phyloP scores from a whole-genome alignment of 352 stramenopile species.

The Pseudoperonospora humuli region DNA sequence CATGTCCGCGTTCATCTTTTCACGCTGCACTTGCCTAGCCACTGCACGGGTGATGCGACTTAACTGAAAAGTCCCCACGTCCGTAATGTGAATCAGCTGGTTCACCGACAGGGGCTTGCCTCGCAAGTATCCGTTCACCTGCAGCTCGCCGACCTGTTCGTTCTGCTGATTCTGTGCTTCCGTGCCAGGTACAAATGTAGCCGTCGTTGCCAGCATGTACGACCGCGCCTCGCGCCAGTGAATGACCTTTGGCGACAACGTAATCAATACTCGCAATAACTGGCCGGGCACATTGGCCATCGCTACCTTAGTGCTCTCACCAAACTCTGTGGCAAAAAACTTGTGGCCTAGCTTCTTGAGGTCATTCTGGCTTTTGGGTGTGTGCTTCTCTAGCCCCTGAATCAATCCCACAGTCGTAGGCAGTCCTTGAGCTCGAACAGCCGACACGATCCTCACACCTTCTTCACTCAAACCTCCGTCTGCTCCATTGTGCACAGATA shows the following conservation, averaged over 20 bases:
- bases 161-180: conserved; percentile 34
- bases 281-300: conserved; percentile 73
- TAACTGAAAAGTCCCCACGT: conserved; percentile 92
- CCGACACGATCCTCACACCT: conserved; percentile 86
- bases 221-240: conserved; percentile 85
- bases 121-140: conserved; percentile 93
- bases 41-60: conserved; percentile 51
- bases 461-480: conserved; percentile 81
- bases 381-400: conserved; percentile 72
- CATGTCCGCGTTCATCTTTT: conserved; percentile 30
- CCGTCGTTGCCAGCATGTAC: conserved; percentile 77
- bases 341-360: conserved; percentile 81
- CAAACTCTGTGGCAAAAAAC: conserved; percentile 88
- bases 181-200: conserved; percentile 42
- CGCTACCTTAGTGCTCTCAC: conserved; percentile 70
- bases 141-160: conserved; percentile 56
- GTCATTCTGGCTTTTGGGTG: conserved; percentile 62
- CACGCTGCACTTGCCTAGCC: conserved; percentile 37
- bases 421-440: conserved; percentile 89
- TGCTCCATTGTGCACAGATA: conserved; percentile 67
- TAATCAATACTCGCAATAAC: conserved; percentile 74
- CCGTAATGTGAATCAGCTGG: conserved; percentile 94
- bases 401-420: conserved; percentile 82
- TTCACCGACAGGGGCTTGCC: conserved; percentile 92
- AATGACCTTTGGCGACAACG: conserved; percentile 73